Conservation (phyloP, 2,329 filamentous ascomycete species). For the Neonectria punicea region DNA sequence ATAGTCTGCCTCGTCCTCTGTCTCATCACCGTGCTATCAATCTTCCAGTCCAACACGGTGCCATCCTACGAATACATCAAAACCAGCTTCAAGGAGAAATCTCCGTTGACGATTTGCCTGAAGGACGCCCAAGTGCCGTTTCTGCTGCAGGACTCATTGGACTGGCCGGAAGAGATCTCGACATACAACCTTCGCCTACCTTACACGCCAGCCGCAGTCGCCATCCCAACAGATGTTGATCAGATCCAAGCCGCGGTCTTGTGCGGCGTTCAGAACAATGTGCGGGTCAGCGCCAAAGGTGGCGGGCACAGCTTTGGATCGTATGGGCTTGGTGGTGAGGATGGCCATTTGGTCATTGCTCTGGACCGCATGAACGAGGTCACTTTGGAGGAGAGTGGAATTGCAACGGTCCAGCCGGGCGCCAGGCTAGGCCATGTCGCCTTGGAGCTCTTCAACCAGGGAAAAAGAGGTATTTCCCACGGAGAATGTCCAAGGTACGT, state of each 20-base stretch:
- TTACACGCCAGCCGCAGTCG: constrained; percentile 45
- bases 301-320: constrained; percentile 66
- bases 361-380: constrained; percentile 52
- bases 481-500: constrained; percentile 62
- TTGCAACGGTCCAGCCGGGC: constrained; percentile 51
- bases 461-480: constrained; percentile 56
- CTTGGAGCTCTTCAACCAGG: constrained; percentile 50
- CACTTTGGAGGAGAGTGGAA: constrained; percentile 27
- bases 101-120: constrained; percentile 32
- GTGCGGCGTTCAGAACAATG: constrained; percentile 53
- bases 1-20: neutral
- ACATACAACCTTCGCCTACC: constrained; percentile 48
- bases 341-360: constrained; percentile 54
- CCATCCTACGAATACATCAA: neutral
- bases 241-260: constrained; percentile 58
- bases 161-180: constrained; percentile 47
- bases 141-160: constrained; percentile 22
- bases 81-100: neutral
- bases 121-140: constrained; percentile 32
- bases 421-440: constrained; percentile 61
- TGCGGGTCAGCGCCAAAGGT: constrained; percentile 61
- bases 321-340: constrained; percentile 55
- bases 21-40: neutral
- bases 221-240: constrained; percentile 44
- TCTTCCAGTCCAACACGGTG: neutral